These are phyloP conservation scores for Boletus rubroflammeus DNA, from an alignment of 768 basidiomycete species.

Conservation along the genomic window DNA sequence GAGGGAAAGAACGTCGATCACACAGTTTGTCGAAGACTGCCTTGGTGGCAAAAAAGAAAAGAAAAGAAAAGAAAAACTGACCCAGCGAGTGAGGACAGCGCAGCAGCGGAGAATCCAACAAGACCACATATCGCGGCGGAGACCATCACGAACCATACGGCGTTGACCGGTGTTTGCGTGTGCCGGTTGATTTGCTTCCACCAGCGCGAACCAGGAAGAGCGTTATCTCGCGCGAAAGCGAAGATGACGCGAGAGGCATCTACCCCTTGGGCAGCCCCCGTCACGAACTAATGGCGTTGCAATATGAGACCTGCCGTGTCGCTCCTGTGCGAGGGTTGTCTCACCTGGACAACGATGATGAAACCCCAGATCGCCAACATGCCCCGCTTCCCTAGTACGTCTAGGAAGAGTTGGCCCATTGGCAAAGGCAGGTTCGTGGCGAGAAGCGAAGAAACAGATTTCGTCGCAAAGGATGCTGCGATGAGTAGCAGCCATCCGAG, in stretches of 20 bases:
- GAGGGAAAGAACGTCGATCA: background rate
- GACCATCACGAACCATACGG: slow-evolving; percentile 70
- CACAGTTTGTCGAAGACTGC: background rate
- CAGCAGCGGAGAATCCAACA: slow-evolving; percentile 61
- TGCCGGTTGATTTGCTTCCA: slow-evolving; percentile 59
- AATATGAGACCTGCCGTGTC: background rate
- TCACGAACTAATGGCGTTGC: slow-evolving; percentile 48
- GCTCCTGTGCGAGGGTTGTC: background rate
- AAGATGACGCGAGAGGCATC: slow-evolving; percentile 75
- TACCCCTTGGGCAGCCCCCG: slow-evolving; percentile 70
- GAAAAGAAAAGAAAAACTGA: slow-evolving; percentile 30
- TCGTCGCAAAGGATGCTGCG: slow-evolving; percentile 60
- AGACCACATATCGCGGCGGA: slow-evolving; percentile 52
- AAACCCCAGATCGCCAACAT: slow-evolving; percentile 73
- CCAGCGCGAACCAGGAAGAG: slow-evolving; percentile 66
- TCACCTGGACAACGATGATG: slow-evolving; percentile 60
- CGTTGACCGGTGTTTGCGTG: slow-evolving; percentile 70
- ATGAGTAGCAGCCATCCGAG: slow-evolving; percentile 68
- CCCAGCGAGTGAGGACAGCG: slow-evolving; percentile 66
- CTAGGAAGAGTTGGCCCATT: slow-evolving; percentile 69
- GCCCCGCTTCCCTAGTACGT: slow-evolving; percentile 61
- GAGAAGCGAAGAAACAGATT: slow-evolving; percentile 51
- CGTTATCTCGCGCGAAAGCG: slow-evolving; percentile 71
- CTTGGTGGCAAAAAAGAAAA: too few relatives aligned
- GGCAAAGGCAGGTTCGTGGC: slow-evolving; percentile 51